Percentiles rank a stretch among this genome's conserved stretches.
Evolutionary conservation across 177 flowering plant species (phyloP).

Genomic region (Vitis hybrid): DNA sequence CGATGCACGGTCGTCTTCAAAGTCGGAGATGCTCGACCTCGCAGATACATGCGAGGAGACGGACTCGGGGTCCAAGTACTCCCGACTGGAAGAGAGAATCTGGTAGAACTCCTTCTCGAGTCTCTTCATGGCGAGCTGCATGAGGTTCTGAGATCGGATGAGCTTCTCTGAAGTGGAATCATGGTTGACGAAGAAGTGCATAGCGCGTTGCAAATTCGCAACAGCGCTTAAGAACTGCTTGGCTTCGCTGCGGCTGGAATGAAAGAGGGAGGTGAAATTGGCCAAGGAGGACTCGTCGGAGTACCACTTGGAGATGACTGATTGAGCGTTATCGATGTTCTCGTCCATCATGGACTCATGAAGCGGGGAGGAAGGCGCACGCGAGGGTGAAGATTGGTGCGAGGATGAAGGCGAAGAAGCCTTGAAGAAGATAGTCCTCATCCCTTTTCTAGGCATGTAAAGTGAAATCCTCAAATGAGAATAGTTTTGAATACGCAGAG

Average conservation of each 20-base stretch:
- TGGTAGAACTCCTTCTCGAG: slow-evolving; percentile 68
- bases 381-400: slow-evolving; percentile 9
- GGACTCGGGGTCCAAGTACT: slow-evolving; percentile 56
- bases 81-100: slow-evolving; percentile 54
- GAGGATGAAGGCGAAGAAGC: slow-evolving; percentile 19
- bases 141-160: slow-evolving; percentile 51
- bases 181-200: slow-evolving; percentile 46
- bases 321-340: slow-evolving; percentile 42
- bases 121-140: slow-evolving; percentile 71
- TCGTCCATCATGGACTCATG: slow-evolving; percentile 50
- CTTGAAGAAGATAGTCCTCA: slow-evolving; percentile 42
- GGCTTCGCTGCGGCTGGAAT: slow-evolving; percentile 52
- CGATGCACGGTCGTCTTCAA: slow-evolving; percentile 28
- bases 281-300: slow-evolving; percentile 18
- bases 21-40: slow-evolving; percentile 42
- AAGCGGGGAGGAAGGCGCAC: slow-evolving; percentile 23
- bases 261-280: slow-evolving; percentile 42
- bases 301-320: slow-evolving; percentile 54
- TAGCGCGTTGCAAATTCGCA: slow-evolving; percentile 54
- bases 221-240: slow-evolving; percentile 43
- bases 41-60: slow-evolving; percentile 47
- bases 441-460: slow-evolving; percentile 36
- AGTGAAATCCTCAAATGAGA: neutral
- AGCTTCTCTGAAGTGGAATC: slow-evolving; percentile 37
- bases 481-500: too few species aligned